Percentiles rank a stretch among this genome's conserved stretches.
Conservation (phyloP, 129 eudicot species). For the Centaurea solstitialis region DNA sequence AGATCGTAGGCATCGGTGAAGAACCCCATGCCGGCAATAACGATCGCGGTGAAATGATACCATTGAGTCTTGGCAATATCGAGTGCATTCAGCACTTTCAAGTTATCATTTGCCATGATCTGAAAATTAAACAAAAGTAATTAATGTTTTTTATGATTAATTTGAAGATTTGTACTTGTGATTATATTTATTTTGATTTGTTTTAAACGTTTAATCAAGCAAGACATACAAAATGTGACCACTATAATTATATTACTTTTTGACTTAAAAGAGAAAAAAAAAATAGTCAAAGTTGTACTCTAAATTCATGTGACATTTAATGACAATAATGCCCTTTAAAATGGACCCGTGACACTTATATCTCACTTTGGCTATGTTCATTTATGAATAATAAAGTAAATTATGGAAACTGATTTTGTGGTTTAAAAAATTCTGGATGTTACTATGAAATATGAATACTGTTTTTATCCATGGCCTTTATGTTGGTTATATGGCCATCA, state of each 20-base stretch:
- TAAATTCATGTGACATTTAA: slow-evolving; percentile 28
- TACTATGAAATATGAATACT: too few species aligned
- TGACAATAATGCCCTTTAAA: neutral
- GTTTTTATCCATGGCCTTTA: too few species aligned
- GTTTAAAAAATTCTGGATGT: too few species aligned
- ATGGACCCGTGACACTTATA: slow-evolving; percentile 3
- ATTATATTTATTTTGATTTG: too few species aligned
- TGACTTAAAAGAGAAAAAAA: neutral
- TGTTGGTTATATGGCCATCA: too few species aligned
- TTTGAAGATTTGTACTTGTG: too few species aligned
- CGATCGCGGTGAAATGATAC: slow-evolving; percentile 75
- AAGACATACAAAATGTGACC: neutral
- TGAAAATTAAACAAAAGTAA: neutral
- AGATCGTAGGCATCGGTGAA: slow-evolving; percentile 83
- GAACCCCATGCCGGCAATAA: slow-evolving; percentile 79
- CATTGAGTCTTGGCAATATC: slow-evolving; percentile 77
- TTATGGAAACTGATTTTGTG: neutral
- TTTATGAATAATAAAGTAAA: neutral
- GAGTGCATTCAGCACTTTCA: slow-evolving; percentile 68
- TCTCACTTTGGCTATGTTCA: neutral
- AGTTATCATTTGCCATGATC: slow-evolving; percentile 53
- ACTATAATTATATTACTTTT: neutral
- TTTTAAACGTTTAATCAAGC: neutral
- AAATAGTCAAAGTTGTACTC: neutral
- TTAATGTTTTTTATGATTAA: too few species aligned